A percentile compares a stretch with the other conserved stretches of the same genome.
Evolutionary conservation across 257 asterid genomes (phyloP).

Genomic region (Scutellaria baicalensis): DNA sequence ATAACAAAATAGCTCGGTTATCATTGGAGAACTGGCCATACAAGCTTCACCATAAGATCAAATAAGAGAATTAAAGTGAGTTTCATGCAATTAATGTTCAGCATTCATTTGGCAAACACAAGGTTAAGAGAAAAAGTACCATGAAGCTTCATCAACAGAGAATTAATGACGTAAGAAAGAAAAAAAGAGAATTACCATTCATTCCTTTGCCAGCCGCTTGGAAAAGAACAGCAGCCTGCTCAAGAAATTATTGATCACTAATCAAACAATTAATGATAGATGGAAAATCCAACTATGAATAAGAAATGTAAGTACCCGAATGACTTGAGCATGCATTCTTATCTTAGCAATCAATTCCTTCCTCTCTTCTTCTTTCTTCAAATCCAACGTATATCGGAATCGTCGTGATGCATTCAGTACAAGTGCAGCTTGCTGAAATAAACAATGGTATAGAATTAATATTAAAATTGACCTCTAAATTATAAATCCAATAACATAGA

Average conservation of each 20-base stretch:
- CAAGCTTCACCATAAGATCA: neutral
- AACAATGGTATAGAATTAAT: neutral
- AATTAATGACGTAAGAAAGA: neutral
- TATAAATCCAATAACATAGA: neutral
- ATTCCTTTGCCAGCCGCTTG: constrained; percentile 56
- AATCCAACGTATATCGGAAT: constrained; percentile 87
- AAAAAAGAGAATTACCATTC: constrained; percentile 38
- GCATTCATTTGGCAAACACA: neutral
- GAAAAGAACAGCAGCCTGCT: constrained; percentile 92
- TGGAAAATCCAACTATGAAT: neutral
- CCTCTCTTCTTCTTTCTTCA: constrained; percentile 91
- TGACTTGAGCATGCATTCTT: constrained; percentile 88
- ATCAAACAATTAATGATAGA: neutral
- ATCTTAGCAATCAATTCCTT: constrained; percentile 64
- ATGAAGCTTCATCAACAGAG: neutral
- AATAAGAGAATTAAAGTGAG: neutral
- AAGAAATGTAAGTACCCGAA: constrained; percentile 52
- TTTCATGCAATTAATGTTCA: neutral
- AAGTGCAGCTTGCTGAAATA: constrained; percentile 90
- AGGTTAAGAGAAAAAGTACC: neutral
- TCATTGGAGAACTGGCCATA: neutral
- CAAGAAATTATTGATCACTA: constrained; percentile 22
- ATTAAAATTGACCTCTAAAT: neutral
- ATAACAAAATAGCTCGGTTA: neutral
- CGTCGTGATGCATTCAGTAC: constrained; percentile 93